phyloP scores from a whole-genome alignment of 2,329 filamentous ascomycete genomes.

The Colletotrichum magnum region DNA sequence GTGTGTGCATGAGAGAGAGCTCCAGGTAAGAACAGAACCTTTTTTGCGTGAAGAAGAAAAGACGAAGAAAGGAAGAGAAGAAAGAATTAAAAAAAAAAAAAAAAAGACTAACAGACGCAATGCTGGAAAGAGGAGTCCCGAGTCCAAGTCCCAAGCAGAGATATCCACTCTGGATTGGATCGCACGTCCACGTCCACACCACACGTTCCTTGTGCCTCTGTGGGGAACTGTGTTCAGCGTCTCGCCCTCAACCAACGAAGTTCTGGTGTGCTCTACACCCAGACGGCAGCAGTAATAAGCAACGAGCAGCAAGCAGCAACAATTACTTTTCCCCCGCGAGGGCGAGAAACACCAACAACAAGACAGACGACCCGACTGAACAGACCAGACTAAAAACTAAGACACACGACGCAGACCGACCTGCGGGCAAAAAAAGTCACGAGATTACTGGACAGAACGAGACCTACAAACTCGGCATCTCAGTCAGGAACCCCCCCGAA shows the following conservation, averaged over 20 bases:
- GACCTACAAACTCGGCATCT: constrained; percentile 10
- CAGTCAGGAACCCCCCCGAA: constrained; percentile 23
- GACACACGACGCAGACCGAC: constrained; percentile 10
- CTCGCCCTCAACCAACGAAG: not conserved
- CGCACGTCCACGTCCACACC: not conserved
- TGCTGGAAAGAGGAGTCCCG: constrained; percentile 6
- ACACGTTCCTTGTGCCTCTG: not conserved
- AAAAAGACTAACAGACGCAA: constrained; percentile 19
- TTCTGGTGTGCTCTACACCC: constrained; percentile 1
- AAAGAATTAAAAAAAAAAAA: not conserved
- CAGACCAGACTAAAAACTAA: constrained; percentile 20
- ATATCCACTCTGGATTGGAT: constrained; percentile 19
- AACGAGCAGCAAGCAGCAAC: not conserved
- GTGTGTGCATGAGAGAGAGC: not conserved
- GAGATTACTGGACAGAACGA: constrained; percentile 14
- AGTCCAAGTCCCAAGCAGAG: not conserved
- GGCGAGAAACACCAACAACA: constrained; percentile 1
- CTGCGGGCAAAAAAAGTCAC: constrained; percentile 8
- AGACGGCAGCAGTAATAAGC: constrained; percentile 8
- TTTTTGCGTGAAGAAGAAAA: not conserved
- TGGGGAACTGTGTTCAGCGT: constrained; percentile 7
- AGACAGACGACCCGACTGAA: constrained; percentile 8
- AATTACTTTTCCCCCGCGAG: not conserved
- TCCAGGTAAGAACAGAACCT: constrained; percentile 27
- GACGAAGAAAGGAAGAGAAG: constrained; percentile 24